phyloP scores from a whole-genome alignment of 176 grass and related monocot genomes.

The Ensete ventricosum region DNA sequence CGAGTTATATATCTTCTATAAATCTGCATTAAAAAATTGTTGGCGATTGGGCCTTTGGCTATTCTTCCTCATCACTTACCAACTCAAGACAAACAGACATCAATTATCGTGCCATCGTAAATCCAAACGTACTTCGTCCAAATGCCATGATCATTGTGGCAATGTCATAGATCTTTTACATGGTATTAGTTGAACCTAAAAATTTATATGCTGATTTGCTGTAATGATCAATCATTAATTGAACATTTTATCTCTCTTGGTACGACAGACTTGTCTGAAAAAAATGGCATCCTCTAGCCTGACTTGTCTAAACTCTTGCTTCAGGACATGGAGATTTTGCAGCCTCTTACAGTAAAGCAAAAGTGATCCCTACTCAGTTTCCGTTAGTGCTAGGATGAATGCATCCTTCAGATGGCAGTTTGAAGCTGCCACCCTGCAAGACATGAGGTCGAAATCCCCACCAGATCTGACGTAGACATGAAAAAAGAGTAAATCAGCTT shows the following conservation, averaged over 20 bases:
- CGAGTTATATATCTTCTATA: too few species aligned
- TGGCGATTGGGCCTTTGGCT: too few species aligned
- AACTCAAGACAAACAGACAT: too few species aligned
- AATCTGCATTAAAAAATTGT: too few species aligned
- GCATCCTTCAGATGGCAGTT: slow-evolving; percentile 65
- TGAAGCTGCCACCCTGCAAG: slow-evolving; percentile 63
- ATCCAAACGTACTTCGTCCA: too few species aligned
- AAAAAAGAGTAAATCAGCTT: background rate
- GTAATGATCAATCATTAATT: background rate
- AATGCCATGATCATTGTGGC: background rate
- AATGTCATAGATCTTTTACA: background rate
- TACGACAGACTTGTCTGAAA: background rate
- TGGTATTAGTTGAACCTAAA: background rate
- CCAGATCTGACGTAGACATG: slow-evolving; percentile 44
- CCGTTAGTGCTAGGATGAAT: slow-evolving; percentile 37
- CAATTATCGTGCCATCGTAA: too few species aligned
- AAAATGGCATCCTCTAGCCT: background rate
- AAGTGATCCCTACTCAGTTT: background rate
- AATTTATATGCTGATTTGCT: background rate
- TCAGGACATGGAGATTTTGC: background rate
- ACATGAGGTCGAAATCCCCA: slow-evolving; percentile 63
- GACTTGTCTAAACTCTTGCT: background rate
- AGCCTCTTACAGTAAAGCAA: background rate
- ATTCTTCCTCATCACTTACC: too few species aligned
- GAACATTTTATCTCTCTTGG: background rate